Evolutionary conservation across 2,329 filamentous ascomycete genomes (phyloP).

Genomic region (Pyrenophora teres): DNA sequence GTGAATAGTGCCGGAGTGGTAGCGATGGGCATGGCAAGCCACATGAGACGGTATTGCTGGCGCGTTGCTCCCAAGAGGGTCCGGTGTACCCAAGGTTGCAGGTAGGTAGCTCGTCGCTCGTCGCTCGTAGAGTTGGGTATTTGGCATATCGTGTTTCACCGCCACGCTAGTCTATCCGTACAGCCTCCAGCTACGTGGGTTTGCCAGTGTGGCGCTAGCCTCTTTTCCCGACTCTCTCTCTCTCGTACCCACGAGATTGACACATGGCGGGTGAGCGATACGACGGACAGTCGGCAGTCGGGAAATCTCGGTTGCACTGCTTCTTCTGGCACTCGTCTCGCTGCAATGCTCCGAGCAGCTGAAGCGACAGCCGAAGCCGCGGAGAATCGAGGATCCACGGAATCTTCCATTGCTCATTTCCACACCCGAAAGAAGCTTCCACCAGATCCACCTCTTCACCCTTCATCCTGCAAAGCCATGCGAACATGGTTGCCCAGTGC

Average conservation of each 20-base stretch:
- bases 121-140: slow-evolving; percentile 1
- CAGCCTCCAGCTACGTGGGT: no score
- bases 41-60: background rate
- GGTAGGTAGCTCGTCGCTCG: background rate
- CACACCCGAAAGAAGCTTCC: slow-evolving; percentile 7
- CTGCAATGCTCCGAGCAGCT: background rate
- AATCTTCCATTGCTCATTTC: slow-evolving; percentile 16
- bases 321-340: background rate
- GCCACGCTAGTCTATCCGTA: background rate
- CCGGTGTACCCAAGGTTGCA: background rate
- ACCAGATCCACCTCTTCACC: slow-evolving; percentile 11
- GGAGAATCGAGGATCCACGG: slow-evolving; percentile 5
- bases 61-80: slow-evolving; percentile 3
- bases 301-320: slow-evolving; percentile 10
- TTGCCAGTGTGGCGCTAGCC: no score
- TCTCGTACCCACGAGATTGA: slow-evolving; percentile 1
- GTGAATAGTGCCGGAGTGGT: slow-evolving; percentile 7
- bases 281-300: slow-evolving; percentile 9
- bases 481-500: background rate
- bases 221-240: slow-evolving; percentile 1
- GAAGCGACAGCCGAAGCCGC: slow-evolving; percentile 5
- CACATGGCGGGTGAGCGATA: background rate
- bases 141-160: slow-evolving; percentile 16
- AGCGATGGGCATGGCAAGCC: slow-evolving; percentile 1
- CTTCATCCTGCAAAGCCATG: slow-evolving; percentile 2